Evolutionary conservation across 306 rosid species (phyloP).

Genomic region (Potentilla sterilis): DNA sequence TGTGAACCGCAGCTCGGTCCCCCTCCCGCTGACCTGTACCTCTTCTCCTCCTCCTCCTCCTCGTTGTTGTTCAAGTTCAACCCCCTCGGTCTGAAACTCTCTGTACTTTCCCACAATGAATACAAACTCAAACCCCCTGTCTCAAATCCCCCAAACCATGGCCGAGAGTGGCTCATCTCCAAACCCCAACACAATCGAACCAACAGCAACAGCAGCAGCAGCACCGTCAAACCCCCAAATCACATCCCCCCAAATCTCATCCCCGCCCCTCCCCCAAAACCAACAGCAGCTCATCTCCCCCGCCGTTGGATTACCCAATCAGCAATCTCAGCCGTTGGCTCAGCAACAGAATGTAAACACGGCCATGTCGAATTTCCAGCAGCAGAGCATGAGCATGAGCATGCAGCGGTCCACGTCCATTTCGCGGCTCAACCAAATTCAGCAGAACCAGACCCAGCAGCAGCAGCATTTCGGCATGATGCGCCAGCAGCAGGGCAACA

Average conservation of each 20-base stretch:
- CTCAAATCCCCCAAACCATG: slow-evolving; percentile 23
- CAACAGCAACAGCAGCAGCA: slow-evolving; percentile 19
- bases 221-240: slow-evolving; percentile 35
- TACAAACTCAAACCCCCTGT: neutral
- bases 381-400: too few species aligned
- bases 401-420: slow-evolving; percentile 62
- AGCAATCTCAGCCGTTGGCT: slow-evolving; percentile 19
- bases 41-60: too few species aligned
- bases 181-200: slow-evolving; percentile 37
- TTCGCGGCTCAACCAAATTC: slow-evolving; percentile 60
- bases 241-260: slow-evolving; percentile 56
- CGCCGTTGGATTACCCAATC: slow-evolving; percentile 37
- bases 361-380: slow-evolving; percentile 38
- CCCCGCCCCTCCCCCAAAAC: slow-evolving; percentile 53
- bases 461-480: slow-evolving; percentile 60
- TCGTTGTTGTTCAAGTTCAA: too few species aligned
- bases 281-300: slow-evolving; percentile 36
- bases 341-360: slow-evolving; percentile 29
- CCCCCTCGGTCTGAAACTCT: slow-evolving; percentile 20
- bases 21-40: slow-evolving; percentile 33
- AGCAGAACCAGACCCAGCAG: slow-evolving; percentile 58
- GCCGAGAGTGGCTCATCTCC: slow-evolving; percentile 40
- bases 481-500: slow-evolving; percentile 50
- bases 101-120: slow-evolving; percentile 5
- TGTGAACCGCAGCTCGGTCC: neutral